Evolutionary conservation across 1,284 basidiomycete genomes (phyloP).

Genomic region (Apiotrichum sp.): DNA sequence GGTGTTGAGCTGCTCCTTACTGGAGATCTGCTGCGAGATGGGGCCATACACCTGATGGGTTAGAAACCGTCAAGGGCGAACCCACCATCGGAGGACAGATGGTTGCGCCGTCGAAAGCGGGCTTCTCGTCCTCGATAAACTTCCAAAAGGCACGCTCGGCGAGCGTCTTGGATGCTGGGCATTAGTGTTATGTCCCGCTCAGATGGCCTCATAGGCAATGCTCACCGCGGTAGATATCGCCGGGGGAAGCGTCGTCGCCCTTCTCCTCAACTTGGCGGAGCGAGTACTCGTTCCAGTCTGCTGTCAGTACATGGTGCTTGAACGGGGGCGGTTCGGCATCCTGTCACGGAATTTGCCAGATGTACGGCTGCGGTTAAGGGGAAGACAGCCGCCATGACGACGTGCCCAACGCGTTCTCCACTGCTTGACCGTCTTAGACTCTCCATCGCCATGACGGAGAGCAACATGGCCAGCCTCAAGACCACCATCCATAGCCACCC

Average conservation of each 20-base stretch:
- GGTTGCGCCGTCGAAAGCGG: conserved; percentile 54
- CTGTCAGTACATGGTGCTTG: not conserved
- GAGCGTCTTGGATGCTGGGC: conserved; percentile 53
- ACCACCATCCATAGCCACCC: not conserved
- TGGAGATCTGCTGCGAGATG: conserved; percentile 53
- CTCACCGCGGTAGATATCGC: conserved; percentile 51
- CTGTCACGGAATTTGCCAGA: too few species aligned
- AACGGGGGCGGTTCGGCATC: too few species aligned
- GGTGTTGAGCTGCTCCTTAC: conserved; percentile 53
- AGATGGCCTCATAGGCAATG: not conserved
- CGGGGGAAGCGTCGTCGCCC: conserved; percentile 50
- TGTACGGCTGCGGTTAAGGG: too few species aligned
- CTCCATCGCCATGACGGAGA: too few species aligned
- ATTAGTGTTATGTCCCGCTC: conserved; percentile 2
- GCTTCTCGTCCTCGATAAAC: conserved; percentile 56
- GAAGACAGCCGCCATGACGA: too few species aligned
- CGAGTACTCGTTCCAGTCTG: conserved; percentile 60
- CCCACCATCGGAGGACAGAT: conserved; percentile 55
- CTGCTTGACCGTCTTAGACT: too few species aligned
- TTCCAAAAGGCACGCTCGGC: conserved; percentile 52
- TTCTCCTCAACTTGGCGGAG: conserved; percentile 53
- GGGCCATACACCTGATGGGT: conserved; percentile 43
- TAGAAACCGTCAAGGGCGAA: conserved; percentile 25
- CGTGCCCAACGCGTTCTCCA: not conserved
- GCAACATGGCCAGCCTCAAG: too few species aligned